A percentile compares a stretch with the other conserved stretches of the same genome.
phyloP scores from a whole-genome alignment of 805 yeast genomes.

The Spencermartinsiella europaea region DNA sequence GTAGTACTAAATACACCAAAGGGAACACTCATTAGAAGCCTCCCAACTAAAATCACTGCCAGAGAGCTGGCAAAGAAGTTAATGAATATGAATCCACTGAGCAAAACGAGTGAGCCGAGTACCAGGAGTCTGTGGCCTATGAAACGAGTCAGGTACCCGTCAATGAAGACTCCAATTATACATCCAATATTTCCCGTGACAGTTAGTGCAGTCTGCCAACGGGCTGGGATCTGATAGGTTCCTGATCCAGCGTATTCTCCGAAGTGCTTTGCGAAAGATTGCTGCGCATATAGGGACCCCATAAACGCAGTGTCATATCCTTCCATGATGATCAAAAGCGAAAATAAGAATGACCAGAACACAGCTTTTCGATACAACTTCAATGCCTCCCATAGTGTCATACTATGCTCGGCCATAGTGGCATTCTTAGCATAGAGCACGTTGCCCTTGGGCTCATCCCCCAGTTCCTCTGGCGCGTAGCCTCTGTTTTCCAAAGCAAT shows the following conservation, averaged over 20 bases:
- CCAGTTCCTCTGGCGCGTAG: too few species aligned
- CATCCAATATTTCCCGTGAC: constrained; percentile 33
- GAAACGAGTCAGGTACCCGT: constrained; percentile 7
- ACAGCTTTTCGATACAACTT: constrained; percentile 38
- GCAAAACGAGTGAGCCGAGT: constrained; percentile 2
- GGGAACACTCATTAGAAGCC: constrained; percentile 34
- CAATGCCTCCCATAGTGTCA: constrained; percentile 31
- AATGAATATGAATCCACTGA: constrained; percentile 31
- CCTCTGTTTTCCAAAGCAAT: too few species aligned
- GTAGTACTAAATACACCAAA: constrained; percentile 50
- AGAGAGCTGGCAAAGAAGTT: constrained; percentile 40
- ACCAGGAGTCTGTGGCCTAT: constrained; percentile 4
- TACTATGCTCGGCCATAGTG: constrained; percentile 22
- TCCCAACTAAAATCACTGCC: constrained; percentile 34
- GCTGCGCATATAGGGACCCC: constrained; percentile 40
- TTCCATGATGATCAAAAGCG: constrained; percentile 44
- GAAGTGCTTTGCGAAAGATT: constrained; percentile 38
- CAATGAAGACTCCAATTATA: constrained; percentile 39
- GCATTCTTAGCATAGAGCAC: constrained; percentile 14
- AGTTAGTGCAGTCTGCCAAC: constrained; percentile 21
- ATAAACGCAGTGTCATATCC: constrained; percentile 43
- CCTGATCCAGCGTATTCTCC: constrained; percentile 27
- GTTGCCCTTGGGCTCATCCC: too few species aligned
- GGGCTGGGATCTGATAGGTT: constrained; percentile 16
- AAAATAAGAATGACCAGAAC: constrained; percentile 42